Evolutionary conservation across 2,329 filamentous ascomycete genomes (phyloP), one percentile per base, ranked within the genome.

Genomic region (Myriangium duriaei): DNA sequence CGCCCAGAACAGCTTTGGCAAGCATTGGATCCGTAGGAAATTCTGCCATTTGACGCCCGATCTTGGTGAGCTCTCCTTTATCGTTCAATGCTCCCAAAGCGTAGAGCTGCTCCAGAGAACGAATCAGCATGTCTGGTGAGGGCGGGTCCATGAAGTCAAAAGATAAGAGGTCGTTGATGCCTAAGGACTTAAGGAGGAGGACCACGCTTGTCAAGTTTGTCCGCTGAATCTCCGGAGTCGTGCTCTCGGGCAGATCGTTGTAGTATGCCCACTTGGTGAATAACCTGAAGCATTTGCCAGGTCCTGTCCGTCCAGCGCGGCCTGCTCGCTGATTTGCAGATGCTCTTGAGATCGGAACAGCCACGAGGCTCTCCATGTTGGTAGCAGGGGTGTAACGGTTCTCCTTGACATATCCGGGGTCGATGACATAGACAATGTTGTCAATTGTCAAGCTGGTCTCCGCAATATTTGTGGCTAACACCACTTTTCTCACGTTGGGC

Each of bases 91-190:
- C 85, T 17, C 91, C 86, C 0, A 96, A 69, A 0, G 86, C 86
- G 54, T 94, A 98, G 1, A 98, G 72, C 51, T 91, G 80, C 56
- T 96, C 91, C 32, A 98, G 65, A 0, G 86, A 82, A 14, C 81
- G 77, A 46, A 94, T 93, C 19, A 98, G 73, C 1, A 86, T 83
- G 52, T 95, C 85, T 0, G 85, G 83, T 0, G 87, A 81, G 0
- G 91, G 91, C 0, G 87, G 80, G 49, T 96, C 88, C 76, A 96
- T 86, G 50, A 94, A 96, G 54, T 95, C 87, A 52, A 98, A 98
- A 43, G 88, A 79, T 4, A 98, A 72, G 0, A 98, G 67, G 50
- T 96, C 81, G 54, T 93, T 85, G 56, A 98, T 92, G 7, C 87
- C 87, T 0, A 96, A 68, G 0, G 82, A 84, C 54, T 94, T 95